Base-by-base conservation (phyloP, 2,329 filamentous ascomycete species). In the Tolypocladium capitatum region DNA sequence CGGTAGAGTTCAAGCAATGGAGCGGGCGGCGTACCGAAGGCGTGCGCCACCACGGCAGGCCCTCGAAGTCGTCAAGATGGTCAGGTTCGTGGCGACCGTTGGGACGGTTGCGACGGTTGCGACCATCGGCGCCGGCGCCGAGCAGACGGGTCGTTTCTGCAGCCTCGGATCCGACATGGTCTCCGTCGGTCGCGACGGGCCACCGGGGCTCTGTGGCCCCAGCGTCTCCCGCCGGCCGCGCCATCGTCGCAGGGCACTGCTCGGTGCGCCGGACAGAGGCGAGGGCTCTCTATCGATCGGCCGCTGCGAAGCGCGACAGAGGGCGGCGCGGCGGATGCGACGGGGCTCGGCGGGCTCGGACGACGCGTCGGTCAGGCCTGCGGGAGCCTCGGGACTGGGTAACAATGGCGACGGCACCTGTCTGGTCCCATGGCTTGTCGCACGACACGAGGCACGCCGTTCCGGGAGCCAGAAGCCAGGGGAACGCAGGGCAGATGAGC, bases 41-140 rank as follows among this genome's bases (percentile, higher is more conserved):
- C 53, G 62, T 69, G 52, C 68, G 74, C 70, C 79, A 80, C 78
- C 78, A 81, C 4, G 80, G 74, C 46, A 83, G 54, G 8, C 71
- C 71, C 31, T 71, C 69, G 52, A 83, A 86, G 55, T 86, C 82
- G 13, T 68, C 68, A 24, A 66, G 58, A n/a, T n/a, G n/a, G n/a
- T n/a, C n/a, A n/a, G n/a, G n/a, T n/a, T n/a, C n/a, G n/a, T n/a
- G n/a, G n/a, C n/a, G n/a, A n/a, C n/a, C n/a, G n/a, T n/a, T n/a
- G n/a, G n/a, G n/a, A 8, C 71, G 74, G 45, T 67, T 65, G 75
- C 76, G 81, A 50, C 52, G 49, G 40, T 46, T 57, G 28, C 51
- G 54, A 14, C 48, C 53, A 34, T 53, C 49, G 33, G 51, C 47
- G 24, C 44, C 49, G 11, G 46, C 45, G 10, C 27, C 44, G 18